A percentile compares a stretch with the other conserved stretches of the same genome.
phyloP scores from a whole-genome alignment of 352 stramenopile species.

The Phytophthora agathidicida region DNA sequence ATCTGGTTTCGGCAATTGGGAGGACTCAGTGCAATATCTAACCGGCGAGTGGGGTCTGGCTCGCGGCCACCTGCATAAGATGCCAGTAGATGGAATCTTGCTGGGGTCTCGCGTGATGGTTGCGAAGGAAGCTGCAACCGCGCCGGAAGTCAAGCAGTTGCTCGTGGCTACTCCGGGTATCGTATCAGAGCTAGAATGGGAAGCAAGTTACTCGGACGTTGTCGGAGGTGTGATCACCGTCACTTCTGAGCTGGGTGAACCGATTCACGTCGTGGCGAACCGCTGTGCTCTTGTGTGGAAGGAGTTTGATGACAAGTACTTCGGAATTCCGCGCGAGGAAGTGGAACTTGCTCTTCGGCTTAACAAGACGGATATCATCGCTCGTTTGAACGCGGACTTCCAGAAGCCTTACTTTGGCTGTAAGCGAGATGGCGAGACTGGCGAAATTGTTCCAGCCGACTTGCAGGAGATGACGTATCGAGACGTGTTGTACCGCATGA shows the following conservation, averaged over 20 bases:
- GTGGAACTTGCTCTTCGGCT: conserved; percentile 65
- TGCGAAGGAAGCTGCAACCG: conserved; percentile 87
- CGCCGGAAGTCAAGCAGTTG: conserved; percentile 82
- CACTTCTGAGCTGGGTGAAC: conserved; percentile 83
- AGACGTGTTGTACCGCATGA: conserved; percentile 78
- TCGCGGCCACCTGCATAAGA: conserved; percentile 57
- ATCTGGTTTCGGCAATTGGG: conserved; percentile 88
- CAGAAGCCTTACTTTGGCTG: conserved; percentile 91
- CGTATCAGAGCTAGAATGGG: conserved; percentile 73
- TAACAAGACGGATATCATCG: conserved; percentile 82
- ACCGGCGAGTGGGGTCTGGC: conserved; percentile 83
- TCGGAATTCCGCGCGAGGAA: conserved; percentile 74
- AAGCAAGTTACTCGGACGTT: conserved; percentile 73
- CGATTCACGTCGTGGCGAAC: conserved; percentile 88
- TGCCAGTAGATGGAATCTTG: conserved; percentile 85
- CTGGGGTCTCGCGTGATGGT: conserved; percentile 88
- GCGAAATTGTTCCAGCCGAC: conserved; percentile 49
- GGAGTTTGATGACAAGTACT: conserved; percentile 90
- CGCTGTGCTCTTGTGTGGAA: conserved; percentile 81
- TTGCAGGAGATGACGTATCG: conserved; percentile 89
- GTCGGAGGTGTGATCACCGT: conserved; percentile 84
- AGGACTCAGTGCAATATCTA: conserved; percentile 80
- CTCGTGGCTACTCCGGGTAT: conserved; percentile 83
- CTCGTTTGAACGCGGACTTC: conserved; percentile 82
- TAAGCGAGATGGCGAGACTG: conserved; percentile 47